Conservation (phyloP, 2,329 filamentous ascomycete species). For the Fusarium nanum region DNA sequence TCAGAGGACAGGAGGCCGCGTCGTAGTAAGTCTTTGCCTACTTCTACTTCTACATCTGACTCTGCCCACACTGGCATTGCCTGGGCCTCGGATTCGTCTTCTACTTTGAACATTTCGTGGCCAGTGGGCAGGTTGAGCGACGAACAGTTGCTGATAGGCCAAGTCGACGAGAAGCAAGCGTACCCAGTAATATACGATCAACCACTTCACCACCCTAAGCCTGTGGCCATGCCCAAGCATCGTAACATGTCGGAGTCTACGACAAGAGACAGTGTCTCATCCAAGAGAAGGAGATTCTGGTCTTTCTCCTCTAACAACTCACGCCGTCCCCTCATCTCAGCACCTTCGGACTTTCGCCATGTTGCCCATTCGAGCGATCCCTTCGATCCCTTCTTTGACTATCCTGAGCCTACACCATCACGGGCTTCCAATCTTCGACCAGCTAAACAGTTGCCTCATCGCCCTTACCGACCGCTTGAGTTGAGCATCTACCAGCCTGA, state of each 20-base stretch:
- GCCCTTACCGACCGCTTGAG: slow-evolving; percentile 66
- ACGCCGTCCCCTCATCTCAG: slow-evolving; percentile 68
- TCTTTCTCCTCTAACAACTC: slow-evolving; percentile 56
- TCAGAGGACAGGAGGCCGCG: slow-evolving; percentile 54
- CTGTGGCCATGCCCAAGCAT: slow-evolving; percentile 44
- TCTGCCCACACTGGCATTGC: slow-evolving; percentile 30
- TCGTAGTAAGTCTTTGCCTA: slow-evolving; percentile 52
- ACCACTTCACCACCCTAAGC: slow-evolving; percentile 45
- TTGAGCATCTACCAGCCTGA: slow-evolving; percentile 62
- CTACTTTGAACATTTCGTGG: slow-evolving; percentile 44
- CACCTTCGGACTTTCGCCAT: slow-evolving; percentile 70
- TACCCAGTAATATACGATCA: slow-evolving; percentile 47
- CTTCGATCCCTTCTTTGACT: slow-evolving; percentile 51
- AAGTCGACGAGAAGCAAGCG: slow-evolving; percentile 49
- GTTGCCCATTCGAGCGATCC: slow-evolving; percentile 56
- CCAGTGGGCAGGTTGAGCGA: slow-evolving; percentile 44
- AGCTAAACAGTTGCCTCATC: slow-evolving; percentile 41
- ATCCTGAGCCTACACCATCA: slow-evolving; percentile 37
- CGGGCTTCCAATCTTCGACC: slow-evolving; percentile 40
- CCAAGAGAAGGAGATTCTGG: slow-evolving; percentile 60
- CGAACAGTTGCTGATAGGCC: slow-evolving; percentile 48
- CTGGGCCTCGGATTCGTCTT: slow-evolving; percentile 40
- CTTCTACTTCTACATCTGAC: slow-evolving; percentile 42
- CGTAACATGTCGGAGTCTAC: slow-evolving; percentile 39
- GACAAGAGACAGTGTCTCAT: slow-evolving; percentile 57